These are phyloP conservation scores for Mytilinidion resinicola DNA, from an alignment of 495 filamentous ascomycete species.

Conservation along the genomic window DNA sequence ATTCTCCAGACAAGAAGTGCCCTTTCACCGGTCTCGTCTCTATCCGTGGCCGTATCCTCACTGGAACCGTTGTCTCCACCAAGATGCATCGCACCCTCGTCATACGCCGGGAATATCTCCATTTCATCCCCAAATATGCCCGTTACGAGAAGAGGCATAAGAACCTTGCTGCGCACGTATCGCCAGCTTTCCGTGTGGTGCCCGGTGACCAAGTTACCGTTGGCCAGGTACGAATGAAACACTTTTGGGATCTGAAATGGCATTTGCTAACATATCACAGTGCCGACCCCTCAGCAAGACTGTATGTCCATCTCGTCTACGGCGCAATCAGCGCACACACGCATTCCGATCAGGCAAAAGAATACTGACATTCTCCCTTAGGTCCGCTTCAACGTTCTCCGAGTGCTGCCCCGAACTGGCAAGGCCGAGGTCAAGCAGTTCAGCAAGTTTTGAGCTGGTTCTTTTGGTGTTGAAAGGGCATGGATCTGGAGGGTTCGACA, in stretches of 20 bases:
- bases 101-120: slow-evolving; percentile 99
- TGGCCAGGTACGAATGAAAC: slow-evolving; percentile 41
- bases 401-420: slow-evolving; percentile 91
- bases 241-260: too few species aligned
- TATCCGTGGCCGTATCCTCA: slow-evolving; percentile 99
- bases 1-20: slow-evolving; percentile 92
- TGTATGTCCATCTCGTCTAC: slow-evolving; percentile 50
- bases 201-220: slow-evolving; percentile 98
- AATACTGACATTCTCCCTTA: slow-evolving; percentile 32
- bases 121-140: slow-evolving; percentile 97
- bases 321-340: background rate
- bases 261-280: slow-evolving; percentile 41
- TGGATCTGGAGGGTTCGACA: background rate
- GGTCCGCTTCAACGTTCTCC: slow-evolving; percentile 99
- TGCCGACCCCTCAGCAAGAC: slow-evolving; percentile 98
- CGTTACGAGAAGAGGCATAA: slow-evolving; percentile 99
- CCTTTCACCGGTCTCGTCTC: slow-evolving; percentile 97
- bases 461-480: background rate
- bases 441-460: slow-evolving; percentile 76
- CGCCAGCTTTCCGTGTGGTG: slow-evolving; percentile 98
- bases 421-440: slow-evolving; percentile 91
- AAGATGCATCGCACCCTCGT: slow-evolving; percentile 99
- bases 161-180: slow-evolving; percentile 98
- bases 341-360: background rate
- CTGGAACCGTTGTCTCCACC: slow-evolving; percentile 95